Evolutionary conservation across 2,329 filamentous ascomycete species (phyloP), one percentile per base, ranked within the genome.

Genomic region (Cladosporium phlei): DNA sequence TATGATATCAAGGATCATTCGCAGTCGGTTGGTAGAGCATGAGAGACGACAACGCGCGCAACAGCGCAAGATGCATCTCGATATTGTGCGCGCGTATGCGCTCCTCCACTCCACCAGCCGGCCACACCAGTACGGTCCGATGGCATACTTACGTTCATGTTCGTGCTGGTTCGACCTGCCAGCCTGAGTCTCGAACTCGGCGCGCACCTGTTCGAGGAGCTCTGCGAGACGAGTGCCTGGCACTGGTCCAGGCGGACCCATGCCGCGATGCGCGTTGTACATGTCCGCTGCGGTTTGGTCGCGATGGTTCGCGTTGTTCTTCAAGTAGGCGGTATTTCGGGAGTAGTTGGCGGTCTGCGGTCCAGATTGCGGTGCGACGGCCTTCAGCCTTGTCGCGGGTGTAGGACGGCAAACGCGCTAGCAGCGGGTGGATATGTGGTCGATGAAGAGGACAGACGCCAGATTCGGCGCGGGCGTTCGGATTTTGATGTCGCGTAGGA

Each of bases 191-290:
- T 97, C 91, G 59, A 96, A 97, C 69, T 98, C 93, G 62, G 81
- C 78, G 63, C 91, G 83, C 59, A 98, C 81, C 66, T 89, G 85
- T 48, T 97, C 91, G 63, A 98, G 78, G 54, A 97, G 81, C 75
- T 98, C 91, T 57, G 86, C 88, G 59, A 97, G 76, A 57, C 93
- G 88, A 58, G 73, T 78, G 70, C 75, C 78, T 50, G 86, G 83
- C 56, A 81, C 83, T 55, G 55, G 60, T 45, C 64, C 64, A 52
- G 63, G 63, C 53, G 73, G 71, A 53, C 82, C 84, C 78, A 94
- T 85, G 67, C 83, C 85, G 65, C 88, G 88, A 75, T 94, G 89
- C 61, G 80, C 73, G 67, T 86, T 86, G 70, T 95, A 95, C 88
- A 96, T 95, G 57, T 43, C 53, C 20, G 46, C 14, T 29, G n/a